Evolutionary conservation across 352 stramenopile species (phyloP), one percentile per base, ranked within the genome.

Genomic region (Pythium phragmitis): DNA sequence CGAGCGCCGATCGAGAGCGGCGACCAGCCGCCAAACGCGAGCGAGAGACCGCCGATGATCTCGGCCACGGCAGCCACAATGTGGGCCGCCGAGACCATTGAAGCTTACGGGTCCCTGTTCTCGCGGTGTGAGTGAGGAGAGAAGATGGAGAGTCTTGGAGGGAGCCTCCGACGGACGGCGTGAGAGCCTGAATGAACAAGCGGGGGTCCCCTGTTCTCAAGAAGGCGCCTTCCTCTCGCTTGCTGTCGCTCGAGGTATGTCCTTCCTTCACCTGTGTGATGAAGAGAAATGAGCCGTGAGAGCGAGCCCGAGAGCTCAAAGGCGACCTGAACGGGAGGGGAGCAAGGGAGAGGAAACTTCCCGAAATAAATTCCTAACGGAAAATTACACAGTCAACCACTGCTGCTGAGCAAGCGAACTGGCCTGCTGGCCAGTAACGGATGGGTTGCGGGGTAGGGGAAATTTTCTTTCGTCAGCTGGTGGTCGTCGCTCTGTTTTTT

Each of bases 21-120:
- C 49, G 87, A 96, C 87, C 87, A 96, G 28, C 87, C 87, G 68
- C 81, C 87, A 51, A 91, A 92, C n/a, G 85, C 76, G n/a, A 92
- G 74, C 73, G 83, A 92, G 54, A 96, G 69, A 39, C 87, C 87
- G 72, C 87, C 83, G 30, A 93, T 58, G 69, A 91, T 82, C 65
- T 82, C 83, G 68, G 90, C 79, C 68, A 92, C 80, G 65, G 77
- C 79, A 67, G 82, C 81, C 73, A 93, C 85, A 58, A 93, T 82
- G 70, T 81, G 74, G 55, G 70, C 71, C 52, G 63, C 76, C 57
- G 81, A 68, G 60, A 77, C 74, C 79, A 88, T 88, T 62, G 34
- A 82, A 26, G 28, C 45, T 5, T 51, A 50, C 45, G 45, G 39
- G 11, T n/a, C 50, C 30, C 4, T 57, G 45, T 13, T 37, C 33